phyloP scores from a whole-genome alignment of 768 basidiomycete genomes.

The Lentinula aciculospora region DNA sequence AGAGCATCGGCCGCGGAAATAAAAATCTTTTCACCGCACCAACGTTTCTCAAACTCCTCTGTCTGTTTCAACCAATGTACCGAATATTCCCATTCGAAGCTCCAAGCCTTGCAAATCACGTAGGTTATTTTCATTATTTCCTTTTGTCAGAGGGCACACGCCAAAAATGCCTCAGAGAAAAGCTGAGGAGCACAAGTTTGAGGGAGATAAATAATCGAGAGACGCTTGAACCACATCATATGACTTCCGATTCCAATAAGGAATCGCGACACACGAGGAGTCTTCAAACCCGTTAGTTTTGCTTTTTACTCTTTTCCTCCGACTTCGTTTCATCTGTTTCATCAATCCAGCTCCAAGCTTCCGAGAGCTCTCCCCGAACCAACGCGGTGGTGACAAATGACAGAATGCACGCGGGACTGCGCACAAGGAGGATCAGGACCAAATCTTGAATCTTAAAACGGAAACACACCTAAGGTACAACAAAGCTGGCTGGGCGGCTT shows the following conservation, averaged over 20 bases:
- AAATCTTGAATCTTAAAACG: not conserved
- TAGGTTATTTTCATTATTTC: too few species aligned
- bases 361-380: slow-evolving; percentile 60
- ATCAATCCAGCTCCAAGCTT: slow-evolving; percentile 73
- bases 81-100: too few species aligned
- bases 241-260: too few species aligned
- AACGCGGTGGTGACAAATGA: slow-evolving; percentile 58
- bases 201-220: not conserved
- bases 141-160: too few species aligned
- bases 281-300: slow-evolving; percentile 2
- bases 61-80: too few species aligned
- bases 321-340: slow-evolving; percentile 33
- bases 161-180: too few species aligned
- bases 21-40: too few species aligned
- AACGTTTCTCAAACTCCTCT: not conserved
- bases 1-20: not conserved
- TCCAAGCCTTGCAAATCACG: too few species aligned
- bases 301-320: slow-evolving; percentile 11
- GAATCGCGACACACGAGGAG: not conserved
- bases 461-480: slow-evolving; percentile 75
- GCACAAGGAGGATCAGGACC: slow-evolving; percentile 4
- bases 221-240: not conserved
- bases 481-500: slow-evolving; percentile 83
- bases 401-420: slow-evolving; percentile 71
- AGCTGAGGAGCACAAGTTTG: too few species aligned